Base-by-base conservation (phyloP, 257 asterid genomes). In the Nicotiana tomentosiformis region DNA sequence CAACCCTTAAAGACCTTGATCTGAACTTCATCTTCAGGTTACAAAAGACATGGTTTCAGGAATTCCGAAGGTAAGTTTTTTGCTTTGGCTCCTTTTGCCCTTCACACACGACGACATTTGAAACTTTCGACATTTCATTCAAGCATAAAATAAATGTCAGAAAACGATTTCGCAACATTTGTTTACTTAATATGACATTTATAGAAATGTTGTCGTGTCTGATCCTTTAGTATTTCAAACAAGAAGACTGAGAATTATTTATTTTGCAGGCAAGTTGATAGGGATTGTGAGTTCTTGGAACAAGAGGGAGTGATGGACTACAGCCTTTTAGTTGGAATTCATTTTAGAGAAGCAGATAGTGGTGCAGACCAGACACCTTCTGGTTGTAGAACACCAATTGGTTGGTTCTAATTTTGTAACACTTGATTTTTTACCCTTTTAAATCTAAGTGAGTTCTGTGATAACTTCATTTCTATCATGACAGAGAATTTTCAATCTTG, bases 1-100 rank as follows among this genome's bases (percentile, higher is more conserved):
- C 99, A 32, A 95, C 99, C 9, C 95, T 95, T 39, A 95, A 95
- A 85, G 99, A 95, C 84, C 97, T 95, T 23, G 99, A 95, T 86
- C 98, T 95, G 83, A 92, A 92, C 90, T 95, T 91, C 88, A 69
- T 95, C 33, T 91, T 95, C 84, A 87, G 92, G 64, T 89, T 95
- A 32, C 97, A 93, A 66, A 92, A 91, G 86, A 89, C 94, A 11
- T 93, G 99, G 99, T 93, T 88, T 85, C 95, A 93, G 89, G 99
- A 95, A 83, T 90, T 95, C 18, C 78, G 92, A 85, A 95, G 98
- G 98, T 91, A 66, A 70, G 60, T 18, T 3, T 2, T n/a, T 30
- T 17, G n/a, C n/a, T 78, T 85, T 60, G 76, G 7, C n/a, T 5
- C 68, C 5, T 77, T 77, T 11, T 60, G 35, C 56, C 11, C 49